Percentiles rank a stretch among this genome's conserved stretches.
These are phyloP conservation scores for Cercospora nicotianae DNA, from an alignment of 2,329 filamentous ascomycete species.

Conservation along the genomic window DNA sequence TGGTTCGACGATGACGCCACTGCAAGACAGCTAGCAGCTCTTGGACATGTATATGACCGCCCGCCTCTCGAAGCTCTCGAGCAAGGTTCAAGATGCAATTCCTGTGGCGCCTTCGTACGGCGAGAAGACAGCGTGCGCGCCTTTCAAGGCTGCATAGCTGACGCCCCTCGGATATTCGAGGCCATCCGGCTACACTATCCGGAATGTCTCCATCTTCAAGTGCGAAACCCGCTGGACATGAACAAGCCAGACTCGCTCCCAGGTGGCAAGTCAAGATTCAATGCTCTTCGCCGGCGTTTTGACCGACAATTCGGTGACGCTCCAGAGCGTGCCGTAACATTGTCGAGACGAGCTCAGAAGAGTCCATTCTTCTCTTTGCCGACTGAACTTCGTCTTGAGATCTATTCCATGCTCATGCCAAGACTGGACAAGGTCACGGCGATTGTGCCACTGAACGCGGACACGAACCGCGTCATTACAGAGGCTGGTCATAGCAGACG, in stretches of 20 bases:
- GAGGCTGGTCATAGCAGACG: slow-evolving; percentile 26
- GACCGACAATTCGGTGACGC: slow-evolving; percentile 11
- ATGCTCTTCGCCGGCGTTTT: slow-evolving; percentile 19
- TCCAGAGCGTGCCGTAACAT: neutral
- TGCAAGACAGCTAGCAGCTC: slow-evolving; percentile 35
- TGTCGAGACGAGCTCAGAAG: slow-evolving; percentile 10
- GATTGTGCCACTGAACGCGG: slow-evolving; percentile 30
- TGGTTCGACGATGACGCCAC: slow-evolving; percentile 32
- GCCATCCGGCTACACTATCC: slow-evolving; percentile 28
- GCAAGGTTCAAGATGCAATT: slow-evolving; percentile 35
- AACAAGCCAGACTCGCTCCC: neutral
- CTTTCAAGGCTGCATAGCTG: slow-evolving; percentile 24
- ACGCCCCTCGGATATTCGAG: neutral
- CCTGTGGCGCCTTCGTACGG: slow-evolving; percentile 33
- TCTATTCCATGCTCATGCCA: slow-evolving; percentile 49
- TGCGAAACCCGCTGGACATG: slow-evolving; percentile 32
- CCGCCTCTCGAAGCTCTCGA: slow-evolving; percentile 36
- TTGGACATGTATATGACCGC: slow-evolving; percentile 37
- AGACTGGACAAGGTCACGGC: slow-evolving; percentile 25
- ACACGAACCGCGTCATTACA: slow-evolving; percentile 34
- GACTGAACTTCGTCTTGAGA: slow-evolving; percentile 61
- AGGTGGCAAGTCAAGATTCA: slow-evolving; percentile 18
- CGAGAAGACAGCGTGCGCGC: slow-evolving; percentile 29
- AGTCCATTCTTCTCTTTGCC: slow-evolving; percentile 52
- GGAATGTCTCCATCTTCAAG: slow-evolving; percentile 29